Conservation (phyloP, 2,329 filamentous ascomycete species). For the Colletotrichum phormii region DNA sequence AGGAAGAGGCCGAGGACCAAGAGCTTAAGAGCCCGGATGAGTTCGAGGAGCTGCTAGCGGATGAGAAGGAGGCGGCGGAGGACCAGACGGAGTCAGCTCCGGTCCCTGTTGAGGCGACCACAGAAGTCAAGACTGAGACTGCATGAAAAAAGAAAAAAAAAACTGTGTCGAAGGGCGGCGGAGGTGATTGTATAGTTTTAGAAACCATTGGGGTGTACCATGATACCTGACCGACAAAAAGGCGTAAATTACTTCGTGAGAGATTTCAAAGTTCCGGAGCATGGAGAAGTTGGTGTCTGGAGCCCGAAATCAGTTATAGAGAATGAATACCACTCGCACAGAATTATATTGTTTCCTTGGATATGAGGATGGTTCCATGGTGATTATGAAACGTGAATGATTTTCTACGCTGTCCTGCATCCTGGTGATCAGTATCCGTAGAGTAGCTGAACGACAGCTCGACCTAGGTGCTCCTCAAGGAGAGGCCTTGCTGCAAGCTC, state of each 20-base stretch:
- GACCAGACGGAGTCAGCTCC: not conserved
- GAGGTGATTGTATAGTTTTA: conserved; percentile 27
- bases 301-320: conserved; percentile 29
- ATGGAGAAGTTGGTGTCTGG: conserved; percentile 27
- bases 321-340: conserved; percentile 33
- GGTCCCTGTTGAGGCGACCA: not conserved
- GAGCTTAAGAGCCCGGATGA: conserved; percentile 35
- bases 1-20: conserved; percentile 15
- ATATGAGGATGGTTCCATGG: not conserved
- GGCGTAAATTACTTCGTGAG: conserved; percentile 36
- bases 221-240: conserved; percentile 37
- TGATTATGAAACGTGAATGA: not conserved
- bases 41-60: conserved; percentile 29
- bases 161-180: not conserved
- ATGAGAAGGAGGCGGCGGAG: conserved; percentile 20
- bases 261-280: conserved; percentile 29
- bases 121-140: conserved; percentile 22
- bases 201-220: conserved; percentile 35
- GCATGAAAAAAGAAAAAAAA: conserved; percentile 26
- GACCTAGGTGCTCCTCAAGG: not conserved
- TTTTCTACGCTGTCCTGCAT: not conserved
- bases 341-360: not conserved
- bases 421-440: not conserved
- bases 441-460: not conserved
- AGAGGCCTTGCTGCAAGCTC: not conserved